Conservation (phyloP, 805 yeast genomes). For the Wickerhamomyces tratensis region DNA sequence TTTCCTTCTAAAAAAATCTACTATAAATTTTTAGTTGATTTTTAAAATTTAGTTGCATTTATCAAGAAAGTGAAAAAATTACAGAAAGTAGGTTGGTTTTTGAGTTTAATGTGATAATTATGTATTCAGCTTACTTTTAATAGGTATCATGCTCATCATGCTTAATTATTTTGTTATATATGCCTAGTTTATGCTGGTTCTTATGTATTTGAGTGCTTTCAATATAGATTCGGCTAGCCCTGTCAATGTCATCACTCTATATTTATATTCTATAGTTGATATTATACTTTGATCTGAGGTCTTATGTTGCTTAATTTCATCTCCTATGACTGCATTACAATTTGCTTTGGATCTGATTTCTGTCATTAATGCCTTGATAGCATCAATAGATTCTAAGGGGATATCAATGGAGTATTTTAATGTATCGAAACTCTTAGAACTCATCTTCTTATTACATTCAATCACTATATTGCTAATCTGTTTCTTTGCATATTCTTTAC, state of each 20-base stretch:
- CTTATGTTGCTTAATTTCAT: neutral
- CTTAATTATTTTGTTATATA: too few relatives aligned
- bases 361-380: slow-evolving; percentile 1
- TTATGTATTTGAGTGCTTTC: slow-evolving; percentile 8
- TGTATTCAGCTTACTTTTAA: too few relatives aligned
- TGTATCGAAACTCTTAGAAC: slow-evolving; percentile 1
- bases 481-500: neutral
- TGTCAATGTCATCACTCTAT: slow-evolving; percentile 6
- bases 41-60: too few relatives aligned
- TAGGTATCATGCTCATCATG: too few relatives aligned
- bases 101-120: too few relatives aligned
- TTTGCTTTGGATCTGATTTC: slow-evolving; percentile 11
- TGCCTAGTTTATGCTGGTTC: neutral
- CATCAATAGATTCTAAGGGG: slow-evolving; percentile 6
- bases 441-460: slow-evolving; percentile 4
- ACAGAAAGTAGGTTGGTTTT: too few relatives aligned
- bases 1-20: too few relatives aligned
- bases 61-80: too few relatives aligned
- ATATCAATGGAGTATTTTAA: slow-evolving; percentile 7
- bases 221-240: slow-evolving; percentile 9
- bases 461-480: slow-evolving; percentile 5
- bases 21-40: too few relatives aligned
- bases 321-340: slow-evolving; percentile 11
- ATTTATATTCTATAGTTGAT: slow-evolving; percentile 2
- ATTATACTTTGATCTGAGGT: neutral